Percentiles rank a stretch among this genome's conserved stretches.
Conservation (phyloP, 2,329 filamentous ascomycete species). For the Sclerotinia spermophila region DNA sequence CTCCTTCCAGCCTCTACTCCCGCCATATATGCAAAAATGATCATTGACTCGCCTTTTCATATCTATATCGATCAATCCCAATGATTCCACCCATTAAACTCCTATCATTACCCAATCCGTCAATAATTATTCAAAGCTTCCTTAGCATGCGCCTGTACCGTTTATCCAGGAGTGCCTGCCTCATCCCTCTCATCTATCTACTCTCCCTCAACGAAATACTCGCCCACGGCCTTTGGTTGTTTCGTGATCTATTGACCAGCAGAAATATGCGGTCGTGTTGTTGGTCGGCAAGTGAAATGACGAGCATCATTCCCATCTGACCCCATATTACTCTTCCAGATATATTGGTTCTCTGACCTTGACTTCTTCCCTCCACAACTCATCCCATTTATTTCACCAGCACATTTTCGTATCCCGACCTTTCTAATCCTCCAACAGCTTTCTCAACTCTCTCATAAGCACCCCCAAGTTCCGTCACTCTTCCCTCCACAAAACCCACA, state of each 20-base stretch:
- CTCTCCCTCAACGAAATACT: not conserved
- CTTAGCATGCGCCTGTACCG: conserved; percentile 6
- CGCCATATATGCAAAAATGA: not conserved
- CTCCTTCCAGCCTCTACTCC: not conserved
- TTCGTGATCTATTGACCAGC: not conserved
- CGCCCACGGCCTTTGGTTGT: not conserved
- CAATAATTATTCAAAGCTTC: conserved; percentile 2
- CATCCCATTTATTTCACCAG: not conserved
- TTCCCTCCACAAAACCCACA: conserved; percentile 16
- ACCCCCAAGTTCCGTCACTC: conserved; percentile 9
- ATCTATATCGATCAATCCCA: not conserved
- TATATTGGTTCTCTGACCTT: too few relatives aligned
- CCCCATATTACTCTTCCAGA: not conserved
- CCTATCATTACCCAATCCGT: conserved; percentile 8
- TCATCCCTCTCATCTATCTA: not conserved
- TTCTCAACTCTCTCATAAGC: conserved; percentile 14
- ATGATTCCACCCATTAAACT: conserved; percentile 1
- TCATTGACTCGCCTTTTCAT: not conserved
- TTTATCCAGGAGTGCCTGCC: conserved; percentile 10
- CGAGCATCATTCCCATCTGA: not conserved
- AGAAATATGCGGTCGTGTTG: not conserved
- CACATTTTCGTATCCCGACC: conserved; percentile 1
- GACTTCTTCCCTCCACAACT: not conserved
- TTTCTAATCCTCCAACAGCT: conserved; percentile 8
- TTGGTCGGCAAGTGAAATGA: not conserved